These are phyloP conservation scores for Cercospora sp. DNA, from an alignment of 2,329 filamentous ascomycete genomes.

Conservation along the genomic window DNA sequence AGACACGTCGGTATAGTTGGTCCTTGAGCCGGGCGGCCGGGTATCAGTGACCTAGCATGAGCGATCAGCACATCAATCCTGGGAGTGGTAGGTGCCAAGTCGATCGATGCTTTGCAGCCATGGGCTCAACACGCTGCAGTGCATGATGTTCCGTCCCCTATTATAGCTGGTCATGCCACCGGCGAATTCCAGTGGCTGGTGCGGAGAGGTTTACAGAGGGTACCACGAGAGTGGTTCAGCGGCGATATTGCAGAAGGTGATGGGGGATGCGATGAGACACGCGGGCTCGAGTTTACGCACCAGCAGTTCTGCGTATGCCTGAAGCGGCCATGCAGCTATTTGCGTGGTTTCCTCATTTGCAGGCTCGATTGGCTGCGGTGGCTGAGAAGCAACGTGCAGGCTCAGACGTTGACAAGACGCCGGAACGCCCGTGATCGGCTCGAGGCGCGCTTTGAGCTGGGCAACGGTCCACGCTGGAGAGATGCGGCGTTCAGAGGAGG, in stretches of 20 bases:
- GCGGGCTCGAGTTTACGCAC: constrained; percentile 56
- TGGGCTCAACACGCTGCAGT: not conserved
- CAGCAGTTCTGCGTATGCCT: constrained; percentile 75
- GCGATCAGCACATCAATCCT: not conserved
- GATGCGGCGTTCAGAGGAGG: constrained; percentile 83
- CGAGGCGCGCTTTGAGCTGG: constrained; percentile 81
- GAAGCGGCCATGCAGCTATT: constrained; percentile 66
- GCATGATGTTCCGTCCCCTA: not conserved
- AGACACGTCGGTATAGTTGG: constrained; percentile 79
- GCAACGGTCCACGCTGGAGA: constrained; percentile 88
- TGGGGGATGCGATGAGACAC: constrained; percentile 12
- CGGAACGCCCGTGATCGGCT: constrained; percentile 89
- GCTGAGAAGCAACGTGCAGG: constrained; percentile 65
- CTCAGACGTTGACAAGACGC: constrained; percentile 74
- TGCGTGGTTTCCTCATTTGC: constrained; percentile 70
- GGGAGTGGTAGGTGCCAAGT: not conserved
- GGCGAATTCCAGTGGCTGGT: not conserved
- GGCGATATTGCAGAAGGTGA: constrained; percentile 13
- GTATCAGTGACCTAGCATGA: constrained; percentile 70
- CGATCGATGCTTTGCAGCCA: not conserved
- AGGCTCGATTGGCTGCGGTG: constrained; percentile 66
- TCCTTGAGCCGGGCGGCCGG: constrained; percentile 71
- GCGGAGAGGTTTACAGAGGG: not conserved
- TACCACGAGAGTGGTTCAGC: not conserved
- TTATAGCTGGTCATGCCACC: not conserved